Base-by-base conservation (phyloP, 176 grass and related monocot species). In the Pontederia paniculata region DNA sequence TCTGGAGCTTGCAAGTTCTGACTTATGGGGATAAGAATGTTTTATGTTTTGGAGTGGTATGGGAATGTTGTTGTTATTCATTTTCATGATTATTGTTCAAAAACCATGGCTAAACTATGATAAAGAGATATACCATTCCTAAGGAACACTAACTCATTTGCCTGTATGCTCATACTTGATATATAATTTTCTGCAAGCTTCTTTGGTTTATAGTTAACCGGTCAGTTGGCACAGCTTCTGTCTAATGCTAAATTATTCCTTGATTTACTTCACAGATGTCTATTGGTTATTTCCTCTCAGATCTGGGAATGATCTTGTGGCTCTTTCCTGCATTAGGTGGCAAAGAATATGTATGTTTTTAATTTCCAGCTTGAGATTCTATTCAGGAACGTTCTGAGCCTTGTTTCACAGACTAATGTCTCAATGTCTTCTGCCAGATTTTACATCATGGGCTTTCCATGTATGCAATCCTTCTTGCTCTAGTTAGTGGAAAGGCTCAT, bases 401-500 rank as follows among this genome's bases (percentile, higher is more conserved):
- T 56, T 19, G 21, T 56, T 20, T 16, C 44, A 41, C 17, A 71
- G 48, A 5, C 58, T 55, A 31, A 57, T n/a, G 45, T 22, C 41
- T 42, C 47, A 18, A 22, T 42, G 2, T 20, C 20, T 50, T 43
- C 17, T 15, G 67, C 25, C 76, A 95, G 89, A 75, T 95, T 48
- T 21, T 95, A 53, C 89, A 95, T 75, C 89, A 95, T 13, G 81
- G 78, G n/a, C 75, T 95, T 52, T 83, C 89, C 55, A 82, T 95
- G 47, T 82, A 79, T 70, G 74, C 89, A 41, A 82, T 95, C 12
- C 45, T 74, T 75, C 81, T 95, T 72, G 72, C 81, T 70, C 73
- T 89, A 48, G 54, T 80, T 22, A 77, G 75, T 66, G 89, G 89
- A 23, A 80, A 89, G 67, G 89, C 74, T 58, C 89, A 95, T 70